Percentiles rank a stretch among this genome's conserved stretches.
Conservation (phyloP, 2,329 filamentous ascomycete species). For the Plectosphaerella plurivora region DNA sequence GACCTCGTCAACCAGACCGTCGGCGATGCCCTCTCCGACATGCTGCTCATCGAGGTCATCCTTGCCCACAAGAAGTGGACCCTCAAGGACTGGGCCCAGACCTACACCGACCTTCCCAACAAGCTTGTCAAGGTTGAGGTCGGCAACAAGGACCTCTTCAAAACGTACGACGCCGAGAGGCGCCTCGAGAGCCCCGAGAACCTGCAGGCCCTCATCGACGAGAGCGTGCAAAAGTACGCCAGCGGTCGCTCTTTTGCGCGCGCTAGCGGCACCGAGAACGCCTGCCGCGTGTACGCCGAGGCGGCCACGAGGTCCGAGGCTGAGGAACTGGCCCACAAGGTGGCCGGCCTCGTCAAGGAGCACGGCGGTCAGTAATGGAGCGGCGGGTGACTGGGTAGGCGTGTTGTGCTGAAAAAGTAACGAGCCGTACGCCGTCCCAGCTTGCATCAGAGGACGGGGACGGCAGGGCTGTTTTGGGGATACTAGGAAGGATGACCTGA, state of each 20-base stretch:
- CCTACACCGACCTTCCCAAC: conserved; percentile 92
- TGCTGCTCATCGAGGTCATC: conserved; percentile 93
- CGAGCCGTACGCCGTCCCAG: not conserved
- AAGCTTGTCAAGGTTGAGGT: conserved; percentile 92
- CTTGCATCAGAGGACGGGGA: not conserved
- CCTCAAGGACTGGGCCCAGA: conserved; percentile 85
- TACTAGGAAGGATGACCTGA: not conserved
- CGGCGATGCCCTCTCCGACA: conserved; percentile 91
- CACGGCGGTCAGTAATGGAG: conserved; percentile 27
- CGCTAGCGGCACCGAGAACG: conserved; percentile 93
- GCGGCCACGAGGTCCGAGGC: conserved; percentile 85
- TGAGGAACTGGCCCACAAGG: conserved; percentile 82
- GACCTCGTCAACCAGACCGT: conserved; percentile 98
- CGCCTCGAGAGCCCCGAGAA: conserved; percentile 75
- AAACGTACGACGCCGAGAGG: conserved; percentile 88
- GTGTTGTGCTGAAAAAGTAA: not conserved
- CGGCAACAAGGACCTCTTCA: conserved; percentile 80
- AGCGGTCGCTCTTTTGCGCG: conserved; percentile 87
- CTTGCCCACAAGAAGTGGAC: conserved; percentile 93
- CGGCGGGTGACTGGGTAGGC: not conserved
- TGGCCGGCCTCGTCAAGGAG: conserved; percentile 70
- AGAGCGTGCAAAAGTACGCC: conserved; percentile 83
- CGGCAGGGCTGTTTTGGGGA: not conserved
- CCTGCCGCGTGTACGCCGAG: conserved; percentile 92
- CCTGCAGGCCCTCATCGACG: conserved; percentile 81